These are phyloP conservation scores for Pichia sp. DNA, from an alignment of 1,139 yeast species.

Conservation along the genomic window DNA sequence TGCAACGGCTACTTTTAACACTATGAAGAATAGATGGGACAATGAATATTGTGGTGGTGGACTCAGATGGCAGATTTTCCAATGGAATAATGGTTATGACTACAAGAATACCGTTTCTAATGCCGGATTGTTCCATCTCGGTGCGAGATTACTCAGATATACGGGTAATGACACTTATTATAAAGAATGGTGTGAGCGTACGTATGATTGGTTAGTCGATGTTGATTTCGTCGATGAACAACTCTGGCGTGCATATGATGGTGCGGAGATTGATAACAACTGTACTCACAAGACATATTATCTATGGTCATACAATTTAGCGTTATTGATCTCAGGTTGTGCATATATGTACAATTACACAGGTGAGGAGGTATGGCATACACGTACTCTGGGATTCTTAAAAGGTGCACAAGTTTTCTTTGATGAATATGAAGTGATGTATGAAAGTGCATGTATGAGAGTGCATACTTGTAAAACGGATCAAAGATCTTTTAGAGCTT, in stretches of 20 bases:
- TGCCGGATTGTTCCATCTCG: conserved; percentile 70
- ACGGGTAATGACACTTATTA: conserved; percentile 57
- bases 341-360: conserved; percentile 80
- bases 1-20: conserved; percentile 70
- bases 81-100: conserved; percentile 68
- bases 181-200: conserved; percentile 68
- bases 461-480: conserved; percentile 66
- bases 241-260: conserved; percentile 60
- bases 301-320: conserved; percentile 89
- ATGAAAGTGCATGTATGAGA: conserved; percentile 77
- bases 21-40: conserved; percentile 77
- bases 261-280: conserved; percentile 57
- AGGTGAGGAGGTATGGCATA: conserved; percentile 58
- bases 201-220: conserved; percentile 49
- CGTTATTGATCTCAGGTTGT: conserved; percentile 69
- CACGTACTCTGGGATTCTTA: conserved; percentile 49
- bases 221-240: conserved; percentile 47
- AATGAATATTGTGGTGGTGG: conserved; percentile 61
- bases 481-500: conserved; percentile 86
- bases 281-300: conserved; percentile 53
- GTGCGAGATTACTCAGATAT: conserved; percentile 71
- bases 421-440: conserved; percentile 46
- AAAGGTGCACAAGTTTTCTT: conserved; percentile 42
- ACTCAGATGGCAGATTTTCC: conserved; percentile 78
- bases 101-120: conserved; percentile 77